Evolutionary conservation across 805 yeast genomes (phyloP), one percentile per base, ranked within the genome.

Genomic region (Zygosaccharomyces bisporus): DNA sequence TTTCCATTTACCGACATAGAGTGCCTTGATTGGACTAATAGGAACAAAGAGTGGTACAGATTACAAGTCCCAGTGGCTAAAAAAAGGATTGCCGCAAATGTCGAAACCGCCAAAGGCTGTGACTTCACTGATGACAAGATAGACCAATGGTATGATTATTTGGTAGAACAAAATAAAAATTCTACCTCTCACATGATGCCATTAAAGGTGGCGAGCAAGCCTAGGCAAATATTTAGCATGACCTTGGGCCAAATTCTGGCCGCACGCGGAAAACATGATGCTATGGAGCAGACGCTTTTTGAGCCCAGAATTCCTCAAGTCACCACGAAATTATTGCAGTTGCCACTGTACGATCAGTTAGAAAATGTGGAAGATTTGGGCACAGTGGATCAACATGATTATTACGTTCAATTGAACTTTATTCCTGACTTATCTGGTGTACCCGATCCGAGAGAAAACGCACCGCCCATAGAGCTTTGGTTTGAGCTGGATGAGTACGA

Each of bases 381-480:
- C 39, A 39, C 55, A 4, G 43, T 56, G n/a, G 65, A 62, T 37
- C 59, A 60, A 25, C 64, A 60, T 36, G 57, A 53, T 10, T 63
- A 62, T 40, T 57, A 51, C 34, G 51, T 63, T 7, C 64, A 63
- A 45, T 30, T 61, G 18, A 56, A 48, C 19, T 55, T 58, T 41
- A 47, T 53, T 3, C 61, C 66, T 4, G 46, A 51, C 18, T 39
- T 53, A 12, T 45, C 53, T 23, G 34, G 44, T 6, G 23, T 47
- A 9, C 27, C 36, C 16, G 30, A 42, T 32, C 23, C 33, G 1
- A 27, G 30, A 7, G 48, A 33, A 31, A 41, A 41, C 18, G 38
- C 38, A 4, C 59, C 61, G 13, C 61, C 61, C 2, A 16, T 63
- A 27, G 64, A 64, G 41, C 32, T 64, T 17, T 60, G 65, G 63